Base-by-base conservation (phyloP, 2,329 filamentous ascomycete genomes). In the Geosmithia putterillii region DNA sequence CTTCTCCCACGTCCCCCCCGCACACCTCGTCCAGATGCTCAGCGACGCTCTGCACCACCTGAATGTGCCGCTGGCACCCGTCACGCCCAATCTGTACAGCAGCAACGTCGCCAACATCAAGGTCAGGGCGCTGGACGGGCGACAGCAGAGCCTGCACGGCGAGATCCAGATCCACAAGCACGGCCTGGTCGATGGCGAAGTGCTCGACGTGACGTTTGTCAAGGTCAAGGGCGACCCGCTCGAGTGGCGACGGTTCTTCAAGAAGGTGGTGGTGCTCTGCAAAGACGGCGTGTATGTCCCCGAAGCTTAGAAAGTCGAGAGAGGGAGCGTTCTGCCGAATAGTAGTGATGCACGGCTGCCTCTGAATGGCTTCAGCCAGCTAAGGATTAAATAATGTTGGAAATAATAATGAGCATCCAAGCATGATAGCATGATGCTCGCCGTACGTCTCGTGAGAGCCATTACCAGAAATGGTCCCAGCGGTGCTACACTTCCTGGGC, bases 221-320 rank as follows among this genome's bases (percentile, higher is more conserved):
- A 98, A 98, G 66, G 74, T 86, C 43, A 95, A 95, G 66, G 92
- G 92, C 6, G 92, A 98, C 66, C 92, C 92, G 5, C 65, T 98
- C 41, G 90, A 96, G 66, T 98, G 94, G 92, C 77, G 92, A 47
- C 72, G 92, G 28, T 87, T 98, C 59, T 98, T 98, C 71, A 98
- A 98, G 66, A 89, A 87, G 61, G 76, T 95, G n/a, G 86, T 86
- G 23, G 71, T 94, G 49, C 69, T 90, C 47, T 94, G 89, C 64
- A 86, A 86, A 57, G 87, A 95, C 57, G 87, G 79, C 8, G 81
- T 96, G 38, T 85, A 79, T 58, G 61, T 67, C 46, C 64, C 65
- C 3, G 64, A 69, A 40, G 47, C 57, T 48, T 66, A 65, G 59
- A 54, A 44, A 46, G 49, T 42, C 8, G 44, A 42, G 46, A 51